Conservation (phyloP, 2,329 filamentous ascomycete species). For the Paecilomyces formosus region DNA sequence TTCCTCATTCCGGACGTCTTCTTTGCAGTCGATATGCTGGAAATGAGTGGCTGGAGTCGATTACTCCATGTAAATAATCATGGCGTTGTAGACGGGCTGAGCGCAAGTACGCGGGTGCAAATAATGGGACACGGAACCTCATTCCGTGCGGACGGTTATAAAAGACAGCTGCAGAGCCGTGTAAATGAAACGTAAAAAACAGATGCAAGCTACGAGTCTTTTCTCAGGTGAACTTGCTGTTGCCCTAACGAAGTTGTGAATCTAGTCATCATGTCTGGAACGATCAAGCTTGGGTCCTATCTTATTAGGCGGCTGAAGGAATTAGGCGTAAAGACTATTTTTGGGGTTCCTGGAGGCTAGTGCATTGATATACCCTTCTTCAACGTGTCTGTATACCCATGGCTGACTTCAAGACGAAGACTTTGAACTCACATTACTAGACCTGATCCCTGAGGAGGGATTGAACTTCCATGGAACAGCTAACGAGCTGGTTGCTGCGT, state of each 20-base stretch:
- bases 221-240: background rate
- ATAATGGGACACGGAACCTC: background rate
- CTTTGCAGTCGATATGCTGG: no score
- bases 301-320: slow-evolving; percentile 2
- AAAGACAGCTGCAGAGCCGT: background rate
- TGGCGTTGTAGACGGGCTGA: no score
- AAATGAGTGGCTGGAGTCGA: no score
- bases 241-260: background rate
- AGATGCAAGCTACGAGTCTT: no score
- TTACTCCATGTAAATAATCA: no score
- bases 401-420: background rate
- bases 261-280: background rate
- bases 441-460: slow-evolving; percentile 9
- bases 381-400: background rate
- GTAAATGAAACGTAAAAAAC: background rate
- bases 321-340: slow-evolving; percentile 3
- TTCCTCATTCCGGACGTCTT: background rate
- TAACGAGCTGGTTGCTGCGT: slow-evolving; percentile 12
- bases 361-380: background rate
- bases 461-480: slow-evolving; percentile 12
- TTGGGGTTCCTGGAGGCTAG: slow-evolving; percentile 5
- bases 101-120: background rate
- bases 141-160: background rate
- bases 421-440: slow-evolving; percentile 8
- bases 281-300: slow-evolving; percentile 3